Evolutionary conservation across 495 filamentous ascomycete genomes (phyloP).

Genomic region (Hypoxylon perforatum): DNA sequence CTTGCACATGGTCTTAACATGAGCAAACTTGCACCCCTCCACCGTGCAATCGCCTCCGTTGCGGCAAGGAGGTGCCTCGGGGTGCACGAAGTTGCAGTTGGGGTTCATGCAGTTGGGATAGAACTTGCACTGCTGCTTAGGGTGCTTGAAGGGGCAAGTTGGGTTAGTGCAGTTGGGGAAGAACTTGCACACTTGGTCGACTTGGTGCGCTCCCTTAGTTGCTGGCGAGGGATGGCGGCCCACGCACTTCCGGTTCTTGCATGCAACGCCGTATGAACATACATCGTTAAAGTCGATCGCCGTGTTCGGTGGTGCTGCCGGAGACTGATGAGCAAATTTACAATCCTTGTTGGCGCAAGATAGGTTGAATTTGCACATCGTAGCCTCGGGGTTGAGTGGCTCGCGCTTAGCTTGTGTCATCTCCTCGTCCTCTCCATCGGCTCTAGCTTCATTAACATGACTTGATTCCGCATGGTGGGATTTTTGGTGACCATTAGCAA

Average conservation of each 20-base stretch:
- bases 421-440: constrained; percentile 60
- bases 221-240: constrained; percentile 94
- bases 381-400: constrained; percentile 65
- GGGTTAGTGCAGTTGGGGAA: constrained; percentile 93
- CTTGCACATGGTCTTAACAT: constrained; percentile 83
- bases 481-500: constrained; percentile 45
- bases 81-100: constrained; percentile 87
- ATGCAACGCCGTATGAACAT: constrained; percentile 88
- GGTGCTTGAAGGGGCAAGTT: constrained; percentile 85
- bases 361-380: constrained; percentile 86
- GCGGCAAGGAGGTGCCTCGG: constrained; percentile 79
- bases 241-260: constrained; percentile 94
- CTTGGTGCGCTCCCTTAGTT: constrained; percentile 76
- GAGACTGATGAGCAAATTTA: constrained; percentile 92
- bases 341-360: constrained; percentile 89
- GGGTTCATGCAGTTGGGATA: constrained; percentile 93
- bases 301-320: constrained; percentile 82
- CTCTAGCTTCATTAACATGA: constrained; percentile 37
- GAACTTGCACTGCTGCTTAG: constrained; percentile 87
- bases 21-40: constrained; percentile 89
- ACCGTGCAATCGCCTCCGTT: constrained; percentile 92
- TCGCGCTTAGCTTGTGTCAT: constrained; percentile 62
- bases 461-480: constrained; percentile 38
- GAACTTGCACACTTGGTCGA: constrained; percentile 91
- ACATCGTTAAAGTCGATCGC: constrained; percentile 80